phyloP scores from a whole-genome alignment of 2,329 filamentous ascomycete species.

The Onygena corvina region DNA sequence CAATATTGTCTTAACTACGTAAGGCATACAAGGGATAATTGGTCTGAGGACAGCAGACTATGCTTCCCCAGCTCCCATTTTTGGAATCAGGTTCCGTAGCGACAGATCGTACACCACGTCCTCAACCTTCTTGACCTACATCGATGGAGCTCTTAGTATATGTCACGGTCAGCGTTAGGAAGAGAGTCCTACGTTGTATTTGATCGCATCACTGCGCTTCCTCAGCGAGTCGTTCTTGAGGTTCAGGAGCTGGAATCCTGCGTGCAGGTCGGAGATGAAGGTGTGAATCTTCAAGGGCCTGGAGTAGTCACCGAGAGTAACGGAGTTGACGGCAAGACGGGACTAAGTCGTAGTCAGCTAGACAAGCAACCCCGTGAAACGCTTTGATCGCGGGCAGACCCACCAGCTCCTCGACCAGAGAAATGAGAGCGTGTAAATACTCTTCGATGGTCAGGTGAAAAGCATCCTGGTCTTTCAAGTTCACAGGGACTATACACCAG shows the following conservation, averaged over 20 bases:
- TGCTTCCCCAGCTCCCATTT: slow-evolving; percentile 18
- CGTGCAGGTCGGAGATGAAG: slow-evolving; percentile 91
- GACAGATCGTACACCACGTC: slow-evolving; percentile 95
- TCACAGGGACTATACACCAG: slow-evolving; percentile 59
- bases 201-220: slow-evolving; percentile 81
- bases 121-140: slow-evolving; percentile 83
- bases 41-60: not conserved
- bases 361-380: not conserved
- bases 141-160: not conserved
- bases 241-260: slow-evolving; percentile 93
- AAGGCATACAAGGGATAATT: too few relatives aligned
- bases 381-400: slow-evolving; percentile 14
- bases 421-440: slow-evolving; percentile 79
- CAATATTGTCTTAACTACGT: too few relatives aligned
- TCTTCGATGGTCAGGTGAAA: slow-evolving; percentile 98
- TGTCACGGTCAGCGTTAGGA: not conserved
- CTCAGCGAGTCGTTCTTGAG: slow-evolving; percentile 89
- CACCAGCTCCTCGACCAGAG: slow-evolving; percentile 76
- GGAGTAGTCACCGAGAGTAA: slow-evolving; percentile 78
- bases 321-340: slow-evolving; percentile 84
- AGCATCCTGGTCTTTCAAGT: slow-evolving; percentile 74
- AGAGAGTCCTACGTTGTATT: slow-evolving; percentile 57
- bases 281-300: slow-evolving; percentile 76
- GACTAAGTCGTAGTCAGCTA: slow-evolving; percentile 34
- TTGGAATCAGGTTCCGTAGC: slow-evolving; percentile 65